These are phyloP conservation scores for Fonsecaea monophora DNA, from an alignment of 2,329 filamentous ascomycete species.

Conservation along the genomic window DNA sequence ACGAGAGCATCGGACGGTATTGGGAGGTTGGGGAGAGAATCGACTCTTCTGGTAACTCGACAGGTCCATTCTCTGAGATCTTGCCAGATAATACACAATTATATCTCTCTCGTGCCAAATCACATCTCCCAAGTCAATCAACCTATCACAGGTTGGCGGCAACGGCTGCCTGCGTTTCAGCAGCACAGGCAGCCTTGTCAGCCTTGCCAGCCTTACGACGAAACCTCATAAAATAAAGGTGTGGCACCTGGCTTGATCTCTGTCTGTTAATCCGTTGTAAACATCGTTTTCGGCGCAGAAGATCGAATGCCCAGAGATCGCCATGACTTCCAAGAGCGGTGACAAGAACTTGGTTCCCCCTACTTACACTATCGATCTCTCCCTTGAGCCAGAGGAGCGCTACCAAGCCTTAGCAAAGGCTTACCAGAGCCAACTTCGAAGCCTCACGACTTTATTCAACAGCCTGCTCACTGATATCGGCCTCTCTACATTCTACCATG, in stretches of 20 bases:
- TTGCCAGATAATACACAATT: neutral
- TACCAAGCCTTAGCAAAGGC: conserved; percentile 58
- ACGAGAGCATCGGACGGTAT: no score
- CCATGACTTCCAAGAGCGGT: conserved; percentile 3
- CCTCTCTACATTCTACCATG: conserved; percentile 40
- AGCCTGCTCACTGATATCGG: conserved; percentile 52
- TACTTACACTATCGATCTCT: conserved; percentile 57
- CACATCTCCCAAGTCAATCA: neutral
- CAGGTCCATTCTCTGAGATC: neutral
- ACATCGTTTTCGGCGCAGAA: neutral
- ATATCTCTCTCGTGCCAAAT: neutral
- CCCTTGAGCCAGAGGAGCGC: conserved; percentile 58
- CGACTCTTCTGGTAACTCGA: neutral
- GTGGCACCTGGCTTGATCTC: neutral
- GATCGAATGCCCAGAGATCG: neutral
- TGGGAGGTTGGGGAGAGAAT: neutral
- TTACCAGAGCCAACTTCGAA: conserved; percentile 53
- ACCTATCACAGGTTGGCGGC: neutral
- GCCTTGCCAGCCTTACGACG: neutral
- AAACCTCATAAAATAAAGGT: neutral
- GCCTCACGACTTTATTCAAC: conserved; percentile 59
- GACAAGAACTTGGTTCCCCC: neutral
- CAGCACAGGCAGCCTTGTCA: conserved; percentile 1
- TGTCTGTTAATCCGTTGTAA: neutral
- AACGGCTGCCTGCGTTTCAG: neutral